phyloP scores from a whole-genome alignment of 2,329 filamentous ascomycete genomes.

The Phialophora chinensis region DNA sequence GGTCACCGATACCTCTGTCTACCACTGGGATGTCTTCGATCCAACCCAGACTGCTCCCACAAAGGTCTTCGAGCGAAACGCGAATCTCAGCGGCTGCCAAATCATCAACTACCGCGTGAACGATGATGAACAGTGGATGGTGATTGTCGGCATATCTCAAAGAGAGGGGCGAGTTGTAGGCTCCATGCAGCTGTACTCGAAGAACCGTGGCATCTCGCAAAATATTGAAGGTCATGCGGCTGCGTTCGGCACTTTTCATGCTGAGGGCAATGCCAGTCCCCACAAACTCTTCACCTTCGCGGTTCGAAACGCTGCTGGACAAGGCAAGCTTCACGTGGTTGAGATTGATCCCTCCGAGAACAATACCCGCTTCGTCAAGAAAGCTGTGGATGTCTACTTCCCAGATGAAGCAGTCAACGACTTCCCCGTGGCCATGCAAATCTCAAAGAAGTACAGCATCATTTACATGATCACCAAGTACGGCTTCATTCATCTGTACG shows the following conservation, averaged over 20 bases:
- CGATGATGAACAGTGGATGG: conserved; percentile 97
- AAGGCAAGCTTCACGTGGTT: conserved; percentile 92
- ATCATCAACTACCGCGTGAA: conserved; percentile 99
- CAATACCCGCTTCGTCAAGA: conserved; percentile 91
- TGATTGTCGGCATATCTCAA: conserved; percentile 92
- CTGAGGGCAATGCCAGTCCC: conserved; percentile 87
- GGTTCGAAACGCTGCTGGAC: conserved; percentile 80
- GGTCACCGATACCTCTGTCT: conserved; percentile 88
- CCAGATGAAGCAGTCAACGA: conserved; percentile 93
- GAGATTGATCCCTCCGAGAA: conserved; percentile 92
- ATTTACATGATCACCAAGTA: conserved; percentile 99
- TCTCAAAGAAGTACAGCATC: conserved; percentile 94
- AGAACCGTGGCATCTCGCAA: conserved; percentile 94
- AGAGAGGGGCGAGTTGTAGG: conserved; percentile 92
- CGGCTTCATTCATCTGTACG: conserved; percentile 98
- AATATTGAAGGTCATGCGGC: conserved; percentile 97
- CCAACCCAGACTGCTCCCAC: conserved; percentile 76
- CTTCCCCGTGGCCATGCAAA: conserved; percentile 97
- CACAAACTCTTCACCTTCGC: conserved; percentile 98
- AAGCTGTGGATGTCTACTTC: conserved; percentile 97
- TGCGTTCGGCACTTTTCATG: conserved; percentile 84
- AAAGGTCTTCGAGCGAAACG: conserved; percentile 93
- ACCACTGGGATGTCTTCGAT: conserved; percentile 98
- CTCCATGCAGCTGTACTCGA: conserved; percentile 96
- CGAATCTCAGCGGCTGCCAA: conserved; percentile 88